Conservation (phyloP, 163 green algal species). For the Coccomyxa subellipsoidea region DNA sequence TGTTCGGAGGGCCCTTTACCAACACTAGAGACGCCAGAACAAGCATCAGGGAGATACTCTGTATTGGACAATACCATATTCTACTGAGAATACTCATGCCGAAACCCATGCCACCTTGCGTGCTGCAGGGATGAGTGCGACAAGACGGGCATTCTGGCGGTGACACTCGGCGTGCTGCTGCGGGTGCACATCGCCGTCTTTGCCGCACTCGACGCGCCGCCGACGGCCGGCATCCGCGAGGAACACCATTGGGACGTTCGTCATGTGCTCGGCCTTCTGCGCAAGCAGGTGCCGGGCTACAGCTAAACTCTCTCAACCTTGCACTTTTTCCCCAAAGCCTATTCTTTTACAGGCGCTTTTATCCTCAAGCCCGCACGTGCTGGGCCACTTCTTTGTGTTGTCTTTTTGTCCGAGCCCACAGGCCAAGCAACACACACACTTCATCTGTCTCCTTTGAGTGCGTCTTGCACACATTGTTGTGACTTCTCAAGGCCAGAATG, state of each 20-base stretch:
- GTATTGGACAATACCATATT: too few species aligned
- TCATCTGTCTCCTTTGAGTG: too few species aligned
- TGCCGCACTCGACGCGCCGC: not conserved
- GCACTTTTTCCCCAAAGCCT: not conserved
- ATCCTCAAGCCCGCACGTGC: too few species aligned
- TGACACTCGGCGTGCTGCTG: constrained; percentile 47
- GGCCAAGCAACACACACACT: too few species aligned
- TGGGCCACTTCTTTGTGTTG: too few species aligned
- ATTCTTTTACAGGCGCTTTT: too few species aligned
- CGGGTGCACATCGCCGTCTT: constrained; percentile 46
- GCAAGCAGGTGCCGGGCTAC: constrained; percentile 1
- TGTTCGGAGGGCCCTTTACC: too few species aligned
- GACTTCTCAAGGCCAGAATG: too few species aligned
- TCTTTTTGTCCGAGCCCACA: too few species aligned
- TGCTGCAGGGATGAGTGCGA: constrained; percentile 63
- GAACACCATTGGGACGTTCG: constrained; percentile 3
- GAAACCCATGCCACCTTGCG: not conserved
- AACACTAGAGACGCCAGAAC: too few species aligned
- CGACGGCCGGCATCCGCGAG: not conserved
- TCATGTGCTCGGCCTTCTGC: not conserved
- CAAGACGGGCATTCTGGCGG: constrained; percentile 59
- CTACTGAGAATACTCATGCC: not conserved
- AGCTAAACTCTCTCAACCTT: not conserved
- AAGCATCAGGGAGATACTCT: not conserved
- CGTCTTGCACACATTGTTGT: too few species aligned